Conservation (phyloP, 129 eudicot genomes). For the Flaveria sonorensis region DNA sequence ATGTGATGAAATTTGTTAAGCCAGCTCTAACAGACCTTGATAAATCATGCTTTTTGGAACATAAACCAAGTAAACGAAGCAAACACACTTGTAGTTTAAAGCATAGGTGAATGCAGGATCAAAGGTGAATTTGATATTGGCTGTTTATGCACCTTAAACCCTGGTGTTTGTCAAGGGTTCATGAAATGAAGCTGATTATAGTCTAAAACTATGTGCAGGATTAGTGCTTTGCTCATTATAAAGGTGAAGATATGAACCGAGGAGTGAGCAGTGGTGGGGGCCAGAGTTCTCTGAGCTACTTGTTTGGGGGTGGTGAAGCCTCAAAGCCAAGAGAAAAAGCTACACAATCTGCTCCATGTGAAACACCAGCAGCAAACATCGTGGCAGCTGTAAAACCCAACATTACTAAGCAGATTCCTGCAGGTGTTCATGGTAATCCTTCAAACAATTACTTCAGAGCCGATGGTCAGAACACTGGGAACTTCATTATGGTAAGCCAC, state of each 20-base stretch:
- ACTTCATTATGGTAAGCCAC: conserved; percentile 54
- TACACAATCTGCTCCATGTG: conserved; percentile 37
- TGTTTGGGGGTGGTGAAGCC: conserved; percentile 59
- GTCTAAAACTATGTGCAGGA: conserved; percentile 15
- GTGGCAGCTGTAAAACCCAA: conserved; percentile 40
- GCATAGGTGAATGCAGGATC: background rate
- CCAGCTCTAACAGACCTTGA: background rate
- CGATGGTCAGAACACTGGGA: conserved; percentile 68
- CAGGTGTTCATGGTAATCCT: conserved; percentile 48
- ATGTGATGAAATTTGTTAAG: background rate
- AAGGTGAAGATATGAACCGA: conserved; percentile 41
- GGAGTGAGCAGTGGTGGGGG: conserved; percentile 69
- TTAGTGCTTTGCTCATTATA: background rate
- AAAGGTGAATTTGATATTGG: background rate
- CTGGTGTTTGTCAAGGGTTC: background rate
- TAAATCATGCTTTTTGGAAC: background rate
- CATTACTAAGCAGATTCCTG: conserved; percentile 55
- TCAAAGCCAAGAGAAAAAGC: conserved; percentile 47
- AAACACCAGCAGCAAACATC: conserved; percentile 33
- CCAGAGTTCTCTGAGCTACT: conserved; percentile 62
- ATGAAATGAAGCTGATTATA: background rate
- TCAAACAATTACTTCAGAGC: conserved; percentile 58
- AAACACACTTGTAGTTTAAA: background rate
- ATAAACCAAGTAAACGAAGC: background rate
- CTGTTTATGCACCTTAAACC: background rate